Evolutionary conservation across 2,329 filamentous ascomycete genomes (phyloP).

Genomic region (Colletotrichum sp.): DNA sequence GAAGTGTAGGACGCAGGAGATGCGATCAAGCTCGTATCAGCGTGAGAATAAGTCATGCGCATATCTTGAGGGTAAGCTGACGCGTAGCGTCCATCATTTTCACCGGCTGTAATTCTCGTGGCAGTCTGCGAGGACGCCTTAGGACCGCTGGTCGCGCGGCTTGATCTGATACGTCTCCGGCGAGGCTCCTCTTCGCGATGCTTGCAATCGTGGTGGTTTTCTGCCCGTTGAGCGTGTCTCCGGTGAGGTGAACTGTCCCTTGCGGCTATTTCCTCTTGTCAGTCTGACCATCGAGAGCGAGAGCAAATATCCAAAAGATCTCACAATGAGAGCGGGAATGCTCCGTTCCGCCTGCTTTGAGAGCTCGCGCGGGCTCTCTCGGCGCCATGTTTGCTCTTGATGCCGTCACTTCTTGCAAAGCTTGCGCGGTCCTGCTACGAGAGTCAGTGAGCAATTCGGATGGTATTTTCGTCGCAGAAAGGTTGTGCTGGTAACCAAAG

Average conservation of each 20-base stretch:
- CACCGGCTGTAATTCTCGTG: background rate
- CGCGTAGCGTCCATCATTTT: no score
- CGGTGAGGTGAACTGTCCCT: background rate
- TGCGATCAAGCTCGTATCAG: background rate
- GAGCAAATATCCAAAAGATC: background rate
- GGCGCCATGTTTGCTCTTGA: background rate
- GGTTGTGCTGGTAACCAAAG: background rate
- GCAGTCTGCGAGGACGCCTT: background rate
- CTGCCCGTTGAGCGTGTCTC: background rate
- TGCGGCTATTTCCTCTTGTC: background rate
- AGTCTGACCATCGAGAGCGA: background rate
- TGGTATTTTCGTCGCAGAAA: no score
- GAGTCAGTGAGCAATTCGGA: background rate
- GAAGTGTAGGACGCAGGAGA: background rate
- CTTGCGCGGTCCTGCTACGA: background rate
- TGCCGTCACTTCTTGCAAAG: background rate
- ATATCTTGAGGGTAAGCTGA: background rate
- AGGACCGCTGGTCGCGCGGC: background rate
- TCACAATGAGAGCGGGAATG: background rate
- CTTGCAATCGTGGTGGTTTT: background rate
- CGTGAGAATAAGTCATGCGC: background rate
- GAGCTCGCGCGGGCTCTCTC: background rate
- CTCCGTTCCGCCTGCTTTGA: background rate
- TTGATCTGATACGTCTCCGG: constrained; percentile 13
- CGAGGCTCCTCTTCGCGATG: background rate